Percentiles rank a stretch among this genome's conserved stretches.
Evolutionary conservation across 2,329 filamentous ascomycete species (phyloP).

Genomic region (Trichoderma sp.): DNA sequence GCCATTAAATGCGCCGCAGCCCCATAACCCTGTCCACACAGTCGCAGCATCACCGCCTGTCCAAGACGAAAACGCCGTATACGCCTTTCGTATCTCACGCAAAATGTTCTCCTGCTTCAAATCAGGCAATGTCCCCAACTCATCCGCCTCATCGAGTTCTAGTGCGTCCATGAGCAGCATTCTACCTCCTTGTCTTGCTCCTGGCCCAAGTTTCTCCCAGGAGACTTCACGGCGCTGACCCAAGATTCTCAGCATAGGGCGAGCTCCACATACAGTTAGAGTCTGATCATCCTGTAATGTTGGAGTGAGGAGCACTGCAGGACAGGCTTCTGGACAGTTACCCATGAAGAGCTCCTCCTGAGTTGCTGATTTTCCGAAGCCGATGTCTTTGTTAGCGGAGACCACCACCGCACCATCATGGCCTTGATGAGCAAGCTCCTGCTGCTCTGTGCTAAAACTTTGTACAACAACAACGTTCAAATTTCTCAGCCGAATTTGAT

Average conservation of each 20-base stretch:
- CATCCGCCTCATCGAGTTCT: constrained; percentile 36
- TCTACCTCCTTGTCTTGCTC: constrained; percentile 29
- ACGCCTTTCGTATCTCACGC: constrained; percentile 36
- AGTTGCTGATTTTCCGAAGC: constrained; percentile 40
- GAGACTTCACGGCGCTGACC: constrained; percentile 35
- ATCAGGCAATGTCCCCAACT: constrained; percentile 30
- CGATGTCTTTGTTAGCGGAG: constrained; percentile 38
- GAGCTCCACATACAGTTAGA: constrained; percentile 32
- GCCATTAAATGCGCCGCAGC: constrained; percentile 40
- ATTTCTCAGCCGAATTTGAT: constrained; percentile 16
- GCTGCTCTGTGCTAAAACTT: constrained; percentile 30
- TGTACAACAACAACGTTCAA: constrained; percentile 26
- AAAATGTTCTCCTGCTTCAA: constrained; percentile 30
- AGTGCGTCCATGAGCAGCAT: constrained; percentile 42
- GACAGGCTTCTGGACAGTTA: constrained; percentile 37
- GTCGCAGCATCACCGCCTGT: constrained; percentile 4
- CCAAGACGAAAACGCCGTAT: constrained; percentile 31
- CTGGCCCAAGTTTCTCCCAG: constrained; percentile 25
- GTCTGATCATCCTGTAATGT: constrained; percentile 31
- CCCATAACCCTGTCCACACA: constrained; percentile 36
- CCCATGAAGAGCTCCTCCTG: constrained; percentile 41
- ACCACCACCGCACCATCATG: constrained; percentile 33
- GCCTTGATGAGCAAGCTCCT: constrained; percentile 29
- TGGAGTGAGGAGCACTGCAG: constrained; percentile 38
- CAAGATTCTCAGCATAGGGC: constrained; percentile 33